Evolutionary conservation across 495 filamentous ascomycete genomes (phyloP).

Genomic region (Monascus purpureus): DNA sequence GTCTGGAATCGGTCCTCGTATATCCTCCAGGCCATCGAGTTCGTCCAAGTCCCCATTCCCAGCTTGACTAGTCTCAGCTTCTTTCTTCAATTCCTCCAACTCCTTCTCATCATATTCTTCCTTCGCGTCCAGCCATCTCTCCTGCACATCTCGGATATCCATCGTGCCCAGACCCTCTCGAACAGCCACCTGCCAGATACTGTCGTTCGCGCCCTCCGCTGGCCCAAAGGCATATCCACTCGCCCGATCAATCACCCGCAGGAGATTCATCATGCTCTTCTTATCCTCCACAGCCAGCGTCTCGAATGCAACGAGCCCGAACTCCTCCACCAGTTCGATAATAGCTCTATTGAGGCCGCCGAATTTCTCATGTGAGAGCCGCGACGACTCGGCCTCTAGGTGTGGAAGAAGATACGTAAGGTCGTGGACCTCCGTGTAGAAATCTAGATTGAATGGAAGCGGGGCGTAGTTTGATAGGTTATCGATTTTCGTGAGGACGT

Average conservation of each 20-base stretch:
- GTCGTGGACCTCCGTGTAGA: constrained; percentile 96
- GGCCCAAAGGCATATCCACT: constrained; percentile 87
- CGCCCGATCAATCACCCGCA: constrained; percentile 78
- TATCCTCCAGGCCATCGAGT: constrained; percentile 17
- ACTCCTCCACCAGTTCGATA: constrained; percentile 72
- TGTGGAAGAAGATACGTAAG: constrained; percentile 69
- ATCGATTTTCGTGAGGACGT: constrained; percentile 95
- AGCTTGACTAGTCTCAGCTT: constrained; percentile 27
- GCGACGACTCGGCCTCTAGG: constrained; percentile 48
- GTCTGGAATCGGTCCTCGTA: constrained; percentile 22
- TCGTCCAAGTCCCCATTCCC: constrained; percentile 9
- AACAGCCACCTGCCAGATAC: constrained; percentile 88
- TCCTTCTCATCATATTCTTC: constrained; percentile 80
- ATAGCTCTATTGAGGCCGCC: constrained; percentile 73
- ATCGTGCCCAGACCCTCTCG: constrained; percentile 66
- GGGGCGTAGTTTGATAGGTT: constrained; percentile 66
- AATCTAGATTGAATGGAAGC: constrained; percentile 87
- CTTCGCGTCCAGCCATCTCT: constrained; percentile 83
- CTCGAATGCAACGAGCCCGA: constrained; percentile 79
- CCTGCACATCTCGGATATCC: constrained; percentile 80
- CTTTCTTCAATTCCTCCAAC: constrained; percentile 53
- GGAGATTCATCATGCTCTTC: constrained; percentile 81
- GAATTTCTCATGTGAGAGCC: constrained; percentile 55
- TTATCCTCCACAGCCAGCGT: constrained; percentile 93
- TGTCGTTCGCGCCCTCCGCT: constrained; percentile 85